Evolutionary conservation across 768 basidiomycete species (phyloP).

Genomic region (Kwoniella shandongensis): DNA sequence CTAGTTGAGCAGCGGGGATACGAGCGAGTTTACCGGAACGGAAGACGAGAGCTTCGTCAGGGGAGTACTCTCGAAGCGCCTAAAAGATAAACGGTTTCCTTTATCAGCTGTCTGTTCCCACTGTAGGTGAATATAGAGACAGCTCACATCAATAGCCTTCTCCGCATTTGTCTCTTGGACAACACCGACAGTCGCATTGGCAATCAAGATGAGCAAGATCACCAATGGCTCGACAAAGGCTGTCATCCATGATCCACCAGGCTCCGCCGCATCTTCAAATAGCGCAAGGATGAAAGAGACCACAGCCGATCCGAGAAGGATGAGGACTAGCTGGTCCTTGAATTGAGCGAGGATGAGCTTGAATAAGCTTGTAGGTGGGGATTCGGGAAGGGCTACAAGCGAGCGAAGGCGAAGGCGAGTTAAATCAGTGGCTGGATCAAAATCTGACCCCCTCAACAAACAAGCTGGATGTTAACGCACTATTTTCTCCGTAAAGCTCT

Average conservation of each 20-base stretch:
- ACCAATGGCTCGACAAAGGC: slow-evolving; percentile 95
- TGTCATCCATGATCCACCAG: slow-evolving; percentile 61
- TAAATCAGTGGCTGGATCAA: slow-evolving; percentile 3
- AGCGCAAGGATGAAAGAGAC: slow-evolving; percentile 90
- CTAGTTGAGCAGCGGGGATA: slow-evolving; percentile 82
- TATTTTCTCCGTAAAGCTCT: slow-evolving; percentile 77
- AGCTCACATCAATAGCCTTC: slow-evolving; percentile 89
- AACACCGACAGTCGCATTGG: slow-evolving; percentile 96
- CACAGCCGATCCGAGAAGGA: slow-evolving; percentile 88
- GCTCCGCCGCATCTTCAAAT: slow-evolving; percentile 73
- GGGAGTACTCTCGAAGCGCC: slow-evolving; percentile 96
- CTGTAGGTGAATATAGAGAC: background rate
- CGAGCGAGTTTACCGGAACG: slow-evolving; percentile 69
- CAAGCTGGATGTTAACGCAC: slow-evolving; percentile 26
- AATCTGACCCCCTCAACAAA: background rate
- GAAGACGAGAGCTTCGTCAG: slow-evolving; percentile 88
- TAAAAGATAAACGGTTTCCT: slow-evolving; percentile 49
- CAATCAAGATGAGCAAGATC: slow-evolving; percentile 90
- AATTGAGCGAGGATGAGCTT: slow-evolving; percentile 97
- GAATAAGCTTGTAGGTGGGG: slow-evolving; percentile 87
- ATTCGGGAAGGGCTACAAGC: slow-evolving; percentile 79
- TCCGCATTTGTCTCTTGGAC: slow-evolving; percentile 96
- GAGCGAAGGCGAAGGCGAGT: background rate
- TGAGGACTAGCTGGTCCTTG: slow-evolving; percentile 96
- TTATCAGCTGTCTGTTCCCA: slow-evolving; percentile 4